These are phyloP conservation scores for Epichloe baconii DNA, from an alignment of 2,329 filamentous ascomycete species.

Conservation along the genomic window DNA sequence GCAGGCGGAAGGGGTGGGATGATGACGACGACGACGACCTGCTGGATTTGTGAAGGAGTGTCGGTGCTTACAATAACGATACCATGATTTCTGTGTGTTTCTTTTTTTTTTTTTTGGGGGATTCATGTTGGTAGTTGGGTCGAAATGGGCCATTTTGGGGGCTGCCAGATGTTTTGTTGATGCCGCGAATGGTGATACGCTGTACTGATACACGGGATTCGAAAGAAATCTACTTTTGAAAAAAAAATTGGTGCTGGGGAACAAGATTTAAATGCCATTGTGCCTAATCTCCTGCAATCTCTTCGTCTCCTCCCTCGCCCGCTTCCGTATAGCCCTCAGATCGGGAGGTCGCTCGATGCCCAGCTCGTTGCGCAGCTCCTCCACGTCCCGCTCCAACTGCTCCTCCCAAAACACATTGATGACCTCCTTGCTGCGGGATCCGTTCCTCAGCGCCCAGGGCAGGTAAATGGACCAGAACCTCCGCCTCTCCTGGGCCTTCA, in stretches of 20 bases:
- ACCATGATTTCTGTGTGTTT: background rate
- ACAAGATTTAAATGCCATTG: background rate
- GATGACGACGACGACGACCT: conserved; percentile 77
- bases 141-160: too few relatives aligned
- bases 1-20: conserved; percentile 68
- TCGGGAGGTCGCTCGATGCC: conserved; percentile 84
- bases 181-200: background rate
- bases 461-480: conserved; percentile 65
- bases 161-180: too few relatives aligned
- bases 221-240: too few relatives aligned
- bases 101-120: too few relatives aligned
- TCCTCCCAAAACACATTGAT: conserved; percentile 99
- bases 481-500: conserved; percentile 68
- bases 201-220: background rate
- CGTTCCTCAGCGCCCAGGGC: conserved; percentile 85
- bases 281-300: conserved; percentile 36
- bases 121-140: too few relatives aligned
- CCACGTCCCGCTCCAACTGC: conserved; percentile 71
- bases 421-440: conserved; percentile 60
- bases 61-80: background rate
- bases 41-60: conserved; percentile 39
- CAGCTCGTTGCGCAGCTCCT: conserved; percentile 58
- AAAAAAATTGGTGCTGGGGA: too few relatives aligned
- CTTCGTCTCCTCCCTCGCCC: conserved; percentile 55
- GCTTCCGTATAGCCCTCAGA: conserved; percentile 61